phyloP scores from a whole-genome alignment of 2,329 filamentous ascomycete species.

The Cordyceps cateniannulata region DNA sequence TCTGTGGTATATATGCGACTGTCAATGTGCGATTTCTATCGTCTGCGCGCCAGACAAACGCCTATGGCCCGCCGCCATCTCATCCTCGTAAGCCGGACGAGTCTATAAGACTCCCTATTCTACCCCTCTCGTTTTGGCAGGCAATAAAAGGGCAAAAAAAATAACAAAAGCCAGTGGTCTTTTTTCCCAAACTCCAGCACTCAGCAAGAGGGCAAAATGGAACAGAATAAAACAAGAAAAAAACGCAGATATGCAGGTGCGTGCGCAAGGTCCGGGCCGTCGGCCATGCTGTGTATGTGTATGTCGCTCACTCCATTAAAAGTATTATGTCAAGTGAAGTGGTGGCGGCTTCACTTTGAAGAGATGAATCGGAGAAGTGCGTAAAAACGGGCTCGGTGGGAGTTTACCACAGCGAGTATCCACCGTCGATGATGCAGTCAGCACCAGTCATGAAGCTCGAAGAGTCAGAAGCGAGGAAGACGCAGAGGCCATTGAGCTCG shows the following conservation, averaged over 20 bases:
- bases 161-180: neutral
- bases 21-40: constrained; percentile 9
- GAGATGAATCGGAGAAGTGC: neutral
- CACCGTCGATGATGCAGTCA: constrained; percentile 59
- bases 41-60: neutral
- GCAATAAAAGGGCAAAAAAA: neutral
- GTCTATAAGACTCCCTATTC: neutral
- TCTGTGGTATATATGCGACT: constrained; percentile 2
- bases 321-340: neutral
- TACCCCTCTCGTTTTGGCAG: neutral
- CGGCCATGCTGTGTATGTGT: neutral
- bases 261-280: neutral
- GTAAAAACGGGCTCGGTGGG: neutral
- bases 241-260: constrained; percentile 8
- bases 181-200: constrained; percentile 11
- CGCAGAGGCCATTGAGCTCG: constrained; percentile 70
- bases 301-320: neutral
- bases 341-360: neutral
- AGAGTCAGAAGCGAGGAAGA: constrained; percentile 69
- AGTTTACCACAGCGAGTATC: constrained; percentile 56
- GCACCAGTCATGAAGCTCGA: constrained; percentile 69
- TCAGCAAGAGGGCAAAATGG: neutral
- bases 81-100: neutral
- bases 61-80: neutral
- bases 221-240: neutral